These are phyloP conservation scores for Pulicaria dysenterica DNA, from an alignment of 129 eudicot species.

Conservation along the genomic window DNA sequence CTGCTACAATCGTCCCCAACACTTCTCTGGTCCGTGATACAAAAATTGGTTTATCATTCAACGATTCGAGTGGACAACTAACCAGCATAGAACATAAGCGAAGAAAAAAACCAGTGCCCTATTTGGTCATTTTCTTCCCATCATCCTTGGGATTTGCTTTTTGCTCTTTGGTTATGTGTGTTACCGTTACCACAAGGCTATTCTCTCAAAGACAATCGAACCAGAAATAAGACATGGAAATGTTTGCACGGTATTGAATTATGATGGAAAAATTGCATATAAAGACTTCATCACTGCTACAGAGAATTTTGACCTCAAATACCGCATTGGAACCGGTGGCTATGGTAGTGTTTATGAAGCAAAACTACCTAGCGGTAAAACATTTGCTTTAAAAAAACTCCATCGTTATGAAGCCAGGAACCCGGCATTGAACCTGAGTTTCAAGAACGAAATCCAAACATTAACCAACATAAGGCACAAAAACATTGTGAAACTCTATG, in stretches of 20 bases:
- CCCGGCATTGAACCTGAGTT: constrained; percentile 26
- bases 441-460: constrained; percentile 34
- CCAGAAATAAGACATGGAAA: constrained; percentile 25
- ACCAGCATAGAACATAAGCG: neutral
- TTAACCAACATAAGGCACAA: constrained; percentile 36
- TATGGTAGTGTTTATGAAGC: constrained; percentile 44
- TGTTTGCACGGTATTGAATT: constrained; percentile 21
- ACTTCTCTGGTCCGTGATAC: neutral
- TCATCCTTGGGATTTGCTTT: neutral
- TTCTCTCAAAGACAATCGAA: neutral
- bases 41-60: neutral
- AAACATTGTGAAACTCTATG: constrained; percentile 37
- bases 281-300: constrained; percentile 41
- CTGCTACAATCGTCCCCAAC: neutral
- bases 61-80: neutral
- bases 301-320: constrained; percentile 40
- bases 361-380: constrained; percentile 28
- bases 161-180: neutral
- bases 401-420: constrained; percentile 28
- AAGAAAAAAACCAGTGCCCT: neutral
- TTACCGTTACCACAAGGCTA: neutral
- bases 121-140: constrained; percentile 10
- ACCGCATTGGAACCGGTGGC: constrained; percentile 48
- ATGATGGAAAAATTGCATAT: constrained; percentile 39
- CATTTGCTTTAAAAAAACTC: constrained; percentile 47